These are phyloP conservation scores for Tricholoma terreum DNA, from an alignment of 768 basidiomycete genomes.

Conservation along the genomic window DNA sequence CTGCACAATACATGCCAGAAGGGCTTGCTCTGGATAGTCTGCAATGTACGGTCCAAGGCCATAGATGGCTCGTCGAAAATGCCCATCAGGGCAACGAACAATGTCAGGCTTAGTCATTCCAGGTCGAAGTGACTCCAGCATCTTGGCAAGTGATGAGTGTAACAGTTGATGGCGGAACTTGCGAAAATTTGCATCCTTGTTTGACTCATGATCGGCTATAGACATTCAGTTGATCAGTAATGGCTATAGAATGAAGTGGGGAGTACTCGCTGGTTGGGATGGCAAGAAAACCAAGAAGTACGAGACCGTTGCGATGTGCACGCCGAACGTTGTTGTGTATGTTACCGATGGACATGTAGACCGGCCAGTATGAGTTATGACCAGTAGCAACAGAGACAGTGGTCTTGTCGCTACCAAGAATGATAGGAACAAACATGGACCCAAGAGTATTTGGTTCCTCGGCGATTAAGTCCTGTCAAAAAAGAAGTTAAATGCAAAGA, in stretches of 20 bases:
- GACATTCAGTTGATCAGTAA: not conserved
- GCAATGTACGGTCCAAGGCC: conserved; percentile 34
- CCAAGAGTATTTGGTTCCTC: too few species aligned
- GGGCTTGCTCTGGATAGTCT: conserved; percentile 35
- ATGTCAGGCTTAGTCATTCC: conserved; percentile 27
- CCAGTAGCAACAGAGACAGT: conserved; percentile 27
- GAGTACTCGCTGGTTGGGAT: conserved; percentile 9
- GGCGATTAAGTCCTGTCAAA: too few species aligned
- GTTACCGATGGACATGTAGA: too few species aligned
- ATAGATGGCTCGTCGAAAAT: conserved; percentile 25
- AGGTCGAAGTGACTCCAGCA: conserved; percentile 18
- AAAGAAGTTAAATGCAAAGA: too few species aligned
- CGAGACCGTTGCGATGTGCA: too few species aligned
- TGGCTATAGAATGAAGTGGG: not conserved
- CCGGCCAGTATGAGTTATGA: conserved; percentile 17
- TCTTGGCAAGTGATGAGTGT: conserved; percentile 24
- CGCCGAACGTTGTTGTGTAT: too few species aligned
- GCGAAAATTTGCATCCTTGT: conserved; percentile 16
- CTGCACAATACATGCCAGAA: conserved; percentile 29
- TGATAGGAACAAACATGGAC: too few species aligned
- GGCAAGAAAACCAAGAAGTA: conserved; percentile 5
- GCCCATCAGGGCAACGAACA: conserved; percentile 25
- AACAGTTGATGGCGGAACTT: conserved; percentile 29
- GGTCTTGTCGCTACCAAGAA: conserved; percentile 27
- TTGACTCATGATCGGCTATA: conserved; percentile 13